phyloP scores from a whole-genome alignment of 306 rosid genomes.

The Malus sieversii region DNA sequence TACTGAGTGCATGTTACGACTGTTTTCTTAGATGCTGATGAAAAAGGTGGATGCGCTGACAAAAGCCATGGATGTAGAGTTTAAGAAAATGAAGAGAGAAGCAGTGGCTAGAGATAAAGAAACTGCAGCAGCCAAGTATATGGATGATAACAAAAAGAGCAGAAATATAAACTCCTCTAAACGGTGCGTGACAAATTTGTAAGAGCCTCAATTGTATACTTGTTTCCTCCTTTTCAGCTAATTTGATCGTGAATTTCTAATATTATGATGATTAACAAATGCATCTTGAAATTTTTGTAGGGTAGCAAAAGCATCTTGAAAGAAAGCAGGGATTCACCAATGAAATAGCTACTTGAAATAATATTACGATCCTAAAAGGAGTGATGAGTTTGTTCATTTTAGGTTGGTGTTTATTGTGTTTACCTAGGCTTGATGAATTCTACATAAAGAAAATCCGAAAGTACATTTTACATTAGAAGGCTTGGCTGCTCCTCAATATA shows the following conservation, averaged over 20 bases:
- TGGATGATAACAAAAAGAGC: slow-evolving; percentile 38
- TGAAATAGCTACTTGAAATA: too few species aligned
- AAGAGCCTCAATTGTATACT: not conserved
- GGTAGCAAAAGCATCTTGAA: slow-evolving; percentile 38
- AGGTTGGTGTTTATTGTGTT: too few species aligned
- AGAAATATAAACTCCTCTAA: slow-evolving; percentile 43
- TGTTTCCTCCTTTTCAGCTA: not conserved
- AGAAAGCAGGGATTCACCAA: too few species aligned
- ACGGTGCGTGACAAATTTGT: slow-evolving; percentile 33
- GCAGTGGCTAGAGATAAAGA: slow-evolving; percentile 77
- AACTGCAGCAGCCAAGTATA: slow-evolving; percentile 38
- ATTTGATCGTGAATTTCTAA: not conserved
- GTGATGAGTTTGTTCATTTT: too few species aligned
- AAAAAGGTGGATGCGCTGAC: slow-evolving; percentile 79
- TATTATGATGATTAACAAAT: not conserved
- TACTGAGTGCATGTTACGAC: slow-evolving; percentile 14
- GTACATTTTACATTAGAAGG: too few species aligned
- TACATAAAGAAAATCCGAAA: too few species aligned
- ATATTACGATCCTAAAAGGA: too few species aligned
- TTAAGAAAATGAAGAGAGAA: slow-evolving; percentile 85
- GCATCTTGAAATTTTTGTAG: slow-evolving; percentile 38
- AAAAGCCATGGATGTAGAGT: slow-evolving; percentile 77
- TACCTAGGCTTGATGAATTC: too few species aligned
- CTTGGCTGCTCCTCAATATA: too few species aligned
- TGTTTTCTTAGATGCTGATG: slow-evolving; percentile 47